Base-by-base conservation (phyloP, 805 yeast genomes). In the Candida dajiaensis region DNA sequence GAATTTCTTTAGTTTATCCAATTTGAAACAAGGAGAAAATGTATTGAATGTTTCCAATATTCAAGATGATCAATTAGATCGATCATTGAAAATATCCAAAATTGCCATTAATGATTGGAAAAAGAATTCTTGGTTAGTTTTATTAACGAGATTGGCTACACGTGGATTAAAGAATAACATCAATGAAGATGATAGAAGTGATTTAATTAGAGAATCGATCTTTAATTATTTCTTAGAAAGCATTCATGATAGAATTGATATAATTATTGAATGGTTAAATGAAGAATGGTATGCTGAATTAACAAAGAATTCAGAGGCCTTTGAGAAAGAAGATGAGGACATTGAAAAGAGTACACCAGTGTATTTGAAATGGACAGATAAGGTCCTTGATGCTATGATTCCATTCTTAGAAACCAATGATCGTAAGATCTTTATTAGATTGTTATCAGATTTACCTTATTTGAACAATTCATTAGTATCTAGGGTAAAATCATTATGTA, bases 261-360 rank as follows among this genome's bases (percentile, higher is more conserved):
- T 83, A 31, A 81, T 89, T 18, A 80, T 92, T 35, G 89, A 85
- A 51, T 94, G 99, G 99, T 68, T 94, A 46, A 90, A 85, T 57
- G 99, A 94, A 66, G 99, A 94, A 64, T 94, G 97, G 95, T 82
- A 79, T 66, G 71, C 78, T 42, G 86, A 83, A 58, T 67, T 56
- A 23, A 48, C 68, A 53, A 49, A 53, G 48, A 53, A 60, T 23
- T 52, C 52, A 46, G 58, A 58, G 18, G 48, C 43, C 47, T 59
- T 58, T 2, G 53, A 57, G 11, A 57, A 62, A 6, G 48, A 49
- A 33, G 36, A 33, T 6, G 46, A 49, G 11, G 47, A 50, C 13
- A 37, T 40, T 22, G 47, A 49, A 10, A 58, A 55, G n/a, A 56
- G 56, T 9, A 73, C 79, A 0, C 80, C 80, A 16, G 63, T 56